Conservation (phyloP, 352 stramenopile genomes). For the Globisporangium paddicum region DNA sequence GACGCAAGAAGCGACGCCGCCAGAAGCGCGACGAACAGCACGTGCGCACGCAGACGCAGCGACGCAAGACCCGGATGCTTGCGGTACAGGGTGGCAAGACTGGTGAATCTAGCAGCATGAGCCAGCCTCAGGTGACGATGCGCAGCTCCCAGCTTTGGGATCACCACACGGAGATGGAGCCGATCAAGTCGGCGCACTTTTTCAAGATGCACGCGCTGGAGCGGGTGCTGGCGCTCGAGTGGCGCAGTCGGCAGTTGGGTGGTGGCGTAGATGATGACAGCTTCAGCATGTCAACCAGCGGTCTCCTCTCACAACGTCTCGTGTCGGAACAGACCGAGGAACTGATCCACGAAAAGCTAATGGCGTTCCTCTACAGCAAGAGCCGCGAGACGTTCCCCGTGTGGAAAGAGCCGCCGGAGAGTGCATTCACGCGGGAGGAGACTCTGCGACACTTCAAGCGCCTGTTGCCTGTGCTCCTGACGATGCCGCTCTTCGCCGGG, state of each 20-base stretch:
- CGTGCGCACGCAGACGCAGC: slow-evolving; percentile 3
- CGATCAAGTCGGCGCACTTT: slow-evolving; percentile 33
- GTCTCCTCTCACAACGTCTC: not conserved
- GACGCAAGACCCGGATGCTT: not conserved
- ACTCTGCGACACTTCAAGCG: slow-evolving; percentile 37
- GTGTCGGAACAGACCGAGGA: slow-evolving; percentile 11
- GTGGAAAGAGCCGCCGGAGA: slow-evolving; percentile 41
- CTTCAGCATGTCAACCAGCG: not conserved
- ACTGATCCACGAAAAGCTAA: slow-evolving; percentile 53
- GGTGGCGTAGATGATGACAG: not conserved
- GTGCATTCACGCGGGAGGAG: slow-evolving; percentile 35
- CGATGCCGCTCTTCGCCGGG: slow-evolving; percentile 22
- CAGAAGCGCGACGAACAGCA: slow-evolving; percentile 16
- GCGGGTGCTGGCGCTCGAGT: slow-evolving; percentile 26
- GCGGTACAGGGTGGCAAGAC: not conserved
- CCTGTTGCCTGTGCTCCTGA: slow-evolving; percentile 26
- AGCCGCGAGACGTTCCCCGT: slow-evolving; percentile 55
- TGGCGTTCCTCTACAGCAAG: slow-evolving; percentile 44
- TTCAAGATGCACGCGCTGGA: slow-evolving; percentile 66
- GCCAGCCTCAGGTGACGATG: not conserved
- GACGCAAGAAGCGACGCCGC: slow-evolving; percentile 5
- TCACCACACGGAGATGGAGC: slow-evolving; percentile 15
- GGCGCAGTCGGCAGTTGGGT: not conserved
- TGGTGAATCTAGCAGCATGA: not conserved
- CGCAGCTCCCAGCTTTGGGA: slow-evolving; percentile 8